These are phyloP conservation scores for Fusarium oxysporum DNA, from an alignment of 2,329 filamentous ascomycete genomes.

Conservation along the genomic window DNA sequence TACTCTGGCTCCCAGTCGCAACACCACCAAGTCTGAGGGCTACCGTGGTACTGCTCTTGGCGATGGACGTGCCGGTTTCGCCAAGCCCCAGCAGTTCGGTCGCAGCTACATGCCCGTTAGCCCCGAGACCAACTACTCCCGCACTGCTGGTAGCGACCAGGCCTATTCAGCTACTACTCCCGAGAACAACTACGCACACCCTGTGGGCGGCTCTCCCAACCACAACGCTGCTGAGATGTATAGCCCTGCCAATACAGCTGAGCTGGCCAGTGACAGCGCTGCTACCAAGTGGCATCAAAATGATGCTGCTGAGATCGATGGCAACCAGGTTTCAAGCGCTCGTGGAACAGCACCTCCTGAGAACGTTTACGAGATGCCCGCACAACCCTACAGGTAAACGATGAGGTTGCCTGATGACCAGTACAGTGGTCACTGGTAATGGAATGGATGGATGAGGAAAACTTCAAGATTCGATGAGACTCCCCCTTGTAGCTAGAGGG, in stretches of 20 bases:
- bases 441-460: constrained; percentile 22
- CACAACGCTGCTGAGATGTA: constrained; percentile 42
- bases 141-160: constrained; percentile 30
- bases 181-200: constrained; percentile 42
- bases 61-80: constrained; percentile 54
- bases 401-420: background rate
- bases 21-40: constrained; percentile 48
- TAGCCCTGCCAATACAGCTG: constrained; percentile 44
- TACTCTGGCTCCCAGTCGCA: constrained; percentile 44
- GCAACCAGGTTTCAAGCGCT: constrained; percentile 47
- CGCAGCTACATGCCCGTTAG: constrained; percentile 47
- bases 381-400: constrained; percentile 52
- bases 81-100: constrained; percentile 53
- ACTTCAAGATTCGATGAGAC: constrained; percentile 25
- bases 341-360: constrained; percentile 44
- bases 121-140: constrained; percentile 39
- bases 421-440: background rate
- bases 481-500: constrained; percentile 21
- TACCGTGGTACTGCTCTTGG: constrained; percentile 56
- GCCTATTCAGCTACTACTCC: constrained; percentile 33
- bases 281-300: constrained; percentile 51
- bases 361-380: constrained; percentile 58
- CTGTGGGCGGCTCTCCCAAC: constrained; percentile 32
- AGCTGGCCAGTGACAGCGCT: constrained; percentile 50
- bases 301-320: constrained; percentile 55